These are phyloP conservation scores for Hypholoma sublateritium DNA, from an alignment of 768 basidiomycete genomes.

Conservation along the genomic window DNA sequence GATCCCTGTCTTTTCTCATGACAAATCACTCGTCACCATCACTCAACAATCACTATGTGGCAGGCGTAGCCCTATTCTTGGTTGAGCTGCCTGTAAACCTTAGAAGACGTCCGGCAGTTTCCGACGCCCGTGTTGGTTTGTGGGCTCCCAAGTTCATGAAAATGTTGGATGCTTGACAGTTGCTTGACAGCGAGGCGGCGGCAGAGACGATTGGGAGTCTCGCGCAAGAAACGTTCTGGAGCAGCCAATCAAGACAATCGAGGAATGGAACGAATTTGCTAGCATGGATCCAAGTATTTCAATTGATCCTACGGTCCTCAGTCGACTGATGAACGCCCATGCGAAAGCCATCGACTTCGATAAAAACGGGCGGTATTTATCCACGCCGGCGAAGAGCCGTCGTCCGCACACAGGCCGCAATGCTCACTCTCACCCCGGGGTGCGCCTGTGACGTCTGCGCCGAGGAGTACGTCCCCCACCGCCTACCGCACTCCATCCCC, in stretches of 20 bases:
- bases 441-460: constrained; percentile 90
- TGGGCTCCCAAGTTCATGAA: constrained; percentile 63
- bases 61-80: constrained; percentile 34
- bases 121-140: constrained; percentile 69
- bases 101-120: constrained; percentile 77
- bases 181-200: too few species aligned
- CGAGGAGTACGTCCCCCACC: constrained; percentile 77
- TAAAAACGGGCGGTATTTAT: too few species aligned
- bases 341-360: constrained; percentile 78
- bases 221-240: constrained; percentile 64
- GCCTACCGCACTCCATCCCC: constrained; percentile 77
- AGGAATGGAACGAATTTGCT: constrained; percentile 73
- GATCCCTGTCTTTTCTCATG: constrained; percentile 96
- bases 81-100: constrained; percentile 30
- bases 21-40: constrained; percentile 96
- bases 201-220: constrained; percentile 78
- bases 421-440: constrained; percentile 82
- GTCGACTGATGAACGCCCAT: constrained; percentile 63
- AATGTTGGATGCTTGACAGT: constrained; percentile 61
- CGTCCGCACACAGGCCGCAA: too few species aligned
- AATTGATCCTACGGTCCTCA: constrained; percentile 64
- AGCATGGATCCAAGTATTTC: constrained; percentile 66
- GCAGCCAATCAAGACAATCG: constrained; percentile 71
- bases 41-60: constrained; percentile 97
- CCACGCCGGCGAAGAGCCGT: too few species aligned